Percentiles rank a stretch among this genome's conserved stretches.
Conservation (phyloP, 331 rosid genomes). For the Malus hybrid region DNA sequence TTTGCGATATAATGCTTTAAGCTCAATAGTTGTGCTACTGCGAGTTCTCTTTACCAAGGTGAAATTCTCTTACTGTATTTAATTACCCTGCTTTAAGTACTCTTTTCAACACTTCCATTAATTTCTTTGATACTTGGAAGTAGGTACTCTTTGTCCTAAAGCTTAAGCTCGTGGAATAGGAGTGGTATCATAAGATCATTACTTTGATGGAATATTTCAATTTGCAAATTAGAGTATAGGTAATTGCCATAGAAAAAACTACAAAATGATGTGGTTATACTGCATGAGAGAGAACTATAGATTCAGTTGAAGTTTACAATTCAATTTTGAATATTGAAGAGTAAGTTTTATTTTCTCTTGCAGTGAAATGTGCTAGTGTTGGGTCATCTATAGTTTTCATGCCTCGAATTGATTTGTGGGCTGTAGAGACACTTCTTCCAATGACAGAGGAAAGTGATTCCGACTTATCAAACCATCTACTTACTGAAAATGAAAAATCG, state of each 20-base stretch:
- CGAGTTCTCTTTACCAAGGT: neutral
- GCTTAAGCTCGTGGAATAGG: neutral
- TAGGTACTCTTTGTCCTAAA: neutral
- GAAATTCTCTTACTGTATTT: neutral
- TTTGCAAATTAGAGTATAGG: neutral
- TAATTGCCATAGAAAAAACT: neutral
- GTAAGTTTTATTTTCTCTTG: conserved; percentile 23
- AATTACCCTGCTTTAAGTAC: neutral
- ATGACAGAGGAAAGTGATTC: conserved; percentile 37
- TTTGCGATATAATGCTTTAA: neutral
- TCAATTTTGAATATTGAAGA: neutral
- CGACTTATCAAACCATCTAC: conserved; percentile 24
- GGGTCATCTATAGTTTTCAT: conserved; percentile 60
- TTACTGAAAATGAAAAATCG: conserved; percentile 26
- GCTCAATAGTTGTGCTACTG: neutral
- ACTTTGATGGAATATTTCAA: neutral
- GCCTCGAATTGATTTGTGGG: conserved; percentile 98
- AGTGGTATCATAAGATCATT: neutral
- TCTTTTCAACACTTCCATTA: neutral
- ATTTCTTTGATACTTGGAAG: neutral
- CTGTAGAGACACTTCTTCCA: conserved; percentile 44
- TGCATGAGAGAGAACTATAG: neutral
- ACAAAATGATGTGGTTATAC: neutral
- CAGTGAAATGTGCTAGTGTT: conserved; percentile 76
- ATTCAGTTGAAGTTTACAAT: neutral